phyloP scores from a whole-genome alignment of 345 rosid species.

The Ricinus communis region DNA sequence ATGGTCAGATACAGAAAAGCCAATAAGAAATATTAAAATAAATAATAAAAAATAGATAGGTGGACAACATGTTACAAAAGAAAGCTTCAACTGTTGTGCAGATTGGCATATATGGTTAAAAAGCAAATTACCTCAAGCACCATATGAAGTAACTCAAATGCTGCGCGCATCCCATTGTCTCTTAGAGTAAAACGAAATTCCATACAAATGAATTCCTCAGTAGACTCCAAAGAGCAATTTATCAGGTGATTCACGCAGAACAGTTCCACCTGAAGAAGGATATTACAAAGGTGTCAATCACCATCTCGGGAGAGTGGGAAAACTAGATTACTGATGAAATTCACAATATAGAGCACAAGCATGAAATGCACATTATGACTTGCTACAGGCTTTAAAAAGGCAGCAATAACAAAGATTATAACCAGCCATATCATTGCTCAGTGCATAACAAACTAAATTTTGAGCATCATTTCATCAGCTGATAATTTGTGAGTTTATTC shows the following conservation, averaged over 20 bases:
- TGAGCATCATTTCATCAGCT: neutral
- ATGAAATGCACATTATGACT: neutral
- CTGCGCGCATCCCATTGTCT: slow-evolving; percentile 98
- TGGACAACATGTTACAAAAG: neutral
- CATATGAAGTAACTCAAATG: slow-evolving; percentile 99
- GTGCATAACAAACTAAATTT: neutral
- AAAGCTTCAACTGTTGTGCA: slow-evolving; percentile 1
- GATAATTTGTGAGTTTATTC: no score
- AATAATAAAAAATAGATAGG: no score
- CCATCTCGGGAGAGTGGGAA: neutral
- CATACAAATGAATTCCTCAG: slow-evolving; percentile 98
- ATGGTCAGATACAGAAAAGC: no score
- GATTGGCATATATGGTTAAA: slow-evolving; percentile 5
- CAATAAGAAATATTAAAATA: no score
- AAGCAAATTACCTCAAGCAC: slow-evolving; percentile 81
- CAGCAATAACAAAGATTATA: neutral
- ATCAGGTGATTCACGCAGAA: slow-evolving; percentile 97
- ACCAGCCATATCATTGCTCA: neutral
- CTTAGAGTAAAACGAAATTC: slow-evolving; percentile 96
- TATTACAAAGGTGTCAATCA: slow-evolving; percentile 6
- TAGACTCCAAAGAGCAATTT: slow-evolving; percentile 98
- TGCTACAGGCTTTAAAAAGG: neutral
- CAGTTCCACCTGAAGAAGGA: slow-evolving; percentile 76
- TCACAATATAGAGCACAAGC: neutral
- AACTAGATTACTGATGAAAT: neutral